These are phyloP conservation scores for Achaetomiella virescens DNA, from an alignment of 495 filamentous ascomycete species.

Conservation along the genomic window DNA sequence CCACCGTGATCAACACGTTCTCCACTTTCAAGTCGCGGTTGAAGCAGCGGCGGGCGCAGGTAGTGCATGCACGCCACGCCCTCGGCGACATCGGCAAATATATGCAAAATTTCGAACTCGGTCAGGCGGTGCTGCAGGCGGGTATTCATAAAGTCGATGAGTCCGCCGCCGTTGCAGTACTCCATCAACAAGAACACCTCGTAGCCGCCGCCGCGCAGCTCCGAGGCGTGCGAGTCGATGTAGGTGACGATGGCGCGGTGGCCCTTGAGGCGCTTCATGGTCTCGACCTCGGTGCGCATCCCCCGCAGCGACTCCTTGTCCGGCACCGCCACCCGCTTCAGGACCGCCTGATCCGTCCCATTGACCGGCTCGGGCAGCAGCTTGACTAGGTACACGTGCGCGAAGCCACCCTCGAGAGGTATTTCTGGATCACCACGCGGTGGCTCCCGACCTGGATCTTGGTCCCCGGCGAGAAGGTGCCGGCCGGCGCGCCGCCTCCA, in stretches of 20 bases:
- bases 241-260: constrained; percentile 95
- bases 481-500: constrained; percentile 60
- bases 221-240: constrained; percentile 94
- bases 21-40: constrained; percentile 97
- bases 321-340: constrained; percentile 96
- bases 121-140: constrained; percentile 92
- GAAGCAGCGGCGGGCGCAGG: constrained; percentile 85
- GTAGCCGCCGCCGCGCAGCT: constrained; percentile 86
- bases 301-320: constrained; percentile 88
- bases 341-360: constrained; percentile 76
- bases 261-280: constrained; percentile 97
- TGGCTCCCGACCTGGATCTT: constrained; percentile 93
- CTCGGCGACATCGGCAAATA: constrained; percentile 91
- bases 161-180: constrained; percentile 73
- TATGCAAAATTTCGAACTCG: constrained; percentile 94
- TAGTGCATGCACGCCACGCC: constrained; percentile 99
- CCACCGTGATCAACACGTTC: constrained; percentile 84
- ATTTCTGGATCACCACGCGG: constrained; percentile 93
- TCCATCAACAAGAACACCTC: constrained; percentile 99
- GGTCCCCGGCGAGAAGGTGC: constrained; percentile 87
- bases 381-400: constrained; percentile 94
- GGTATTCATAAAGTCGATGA: constrained; percentile 99
- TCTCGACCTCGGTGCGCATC: constrained; percentile 98
- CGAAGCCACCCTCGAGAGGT: constrained; percentile 96
- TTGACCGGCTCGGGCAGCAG: constrained; percentile 70